Evolutionary conservation across 352 stramenopile genomes (phyloP).

Genomic region (Globisporangium spiculum): DNA sequence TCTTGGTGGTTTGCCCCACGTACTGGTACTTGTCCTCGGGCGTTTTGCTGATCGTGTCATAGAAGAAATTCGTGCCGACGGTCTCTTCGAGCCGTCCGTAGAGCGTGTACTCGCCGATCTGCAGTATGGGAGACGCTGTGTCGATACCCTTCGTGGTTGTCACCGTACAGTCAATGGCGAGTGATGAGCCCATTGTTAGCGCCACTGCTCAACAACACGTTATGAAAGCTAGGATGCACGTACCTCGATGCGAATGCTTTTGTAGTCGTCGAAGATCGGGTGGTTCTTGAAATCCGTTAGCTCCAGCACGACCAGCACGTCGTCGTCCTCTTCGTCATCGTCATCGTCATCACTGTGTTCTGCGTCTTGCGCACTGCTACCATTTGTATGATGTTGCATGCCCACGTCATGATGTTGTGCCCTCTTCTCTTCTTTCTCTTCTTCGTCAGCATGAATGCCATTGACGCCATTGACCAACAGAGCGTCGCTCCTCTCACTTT

Average conservation of each 20-base stretch:
- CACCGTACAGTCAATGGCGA: not conserved
- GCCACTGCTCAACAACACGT: not conserved
- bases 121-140: conserved; percentile 53
- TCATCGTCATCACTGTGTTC: conserved; percentile 14
- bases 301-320: conserved; percentile 71
- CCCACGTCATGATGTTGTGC: not conserved
- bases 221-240: not conserved
- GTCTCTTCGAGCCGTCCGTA: conserved; percentile 72
- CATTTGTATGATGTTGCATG: not conserved
- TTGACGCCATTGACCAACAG: not conserved
- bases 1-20: conserved; percentile 68
- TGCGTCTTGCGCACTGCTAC: not conserved
- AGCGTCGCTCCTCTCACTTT: not conserved
- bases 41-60: conserved; percentile 54
- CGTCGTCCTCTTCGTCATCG: conserved; percentile 55
- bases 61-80: conserved; percentile 78
- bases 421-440: conserved; percentile 11
- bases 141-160: conserved; percentile 50
- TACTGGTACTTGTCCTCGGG: conserved; percentile 51
- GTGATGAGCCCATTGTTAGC: not conserved
- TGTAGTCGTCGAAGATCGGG: conserved; percentile 71
- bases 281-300: conserved; percentile 82
- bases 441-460: not conserved
- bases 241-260: conserved; percentile 58
- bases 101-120: conserved; percentile 70